Evolutionary conservation across 352 stramenopile genomes (phyloP).

Genomic region (Phytophthora brassicae): DNA sequence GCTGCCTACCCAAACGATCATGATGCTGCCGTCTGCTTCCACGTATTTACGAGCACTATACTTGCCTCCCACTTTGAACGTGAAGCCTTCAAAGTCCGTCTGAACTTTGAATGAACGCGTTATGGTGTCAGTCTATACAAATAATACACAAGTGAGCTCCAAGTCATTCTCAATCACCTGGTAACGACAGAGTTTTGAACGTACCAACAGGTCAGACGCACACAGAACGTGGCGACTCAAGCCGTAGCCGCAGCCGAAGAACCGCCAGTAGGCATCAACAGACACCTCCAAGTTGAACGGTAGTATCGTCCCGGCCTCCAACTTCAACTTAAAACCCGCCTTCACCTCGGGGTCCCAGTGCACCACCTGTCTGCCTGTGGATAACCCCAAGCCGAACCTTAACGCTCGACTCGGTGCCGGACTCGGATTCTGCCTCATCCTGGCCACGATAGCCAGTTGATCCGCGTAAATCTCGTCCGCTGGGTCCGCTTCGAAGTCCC

Average conservation of each 20-base stretch:
- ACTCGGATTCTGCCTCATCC: conserved; percentile 2
- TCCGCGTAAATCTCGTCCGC: conserved; percentile 18
- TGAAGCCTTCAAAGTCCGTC: conserved; percentile 15
- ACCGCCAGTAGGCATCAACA: conserved; percentile 21
- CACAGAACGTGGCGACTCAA: neutral
- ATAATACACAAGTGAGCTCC: neutral
- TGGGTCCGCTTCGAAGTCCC: neutral
- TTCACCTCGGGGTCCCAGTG: conserved; percentile 7
- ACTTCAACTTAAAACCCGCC: conserved; percentile 4
- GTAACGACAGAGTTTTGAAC: no score
- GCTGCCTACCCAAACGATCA: neutral
- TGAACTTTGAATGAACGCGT: conserved; percentile 11
- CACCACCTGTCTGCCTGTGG: conserved; percentile 14
- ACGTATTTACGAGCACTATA: conserved; percentile 11
- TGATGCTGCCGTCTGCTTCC: conserved; percentile 3
- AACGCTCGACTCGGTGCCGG: neutral
- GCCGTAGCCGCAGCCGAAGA: conserved; percentile 15
- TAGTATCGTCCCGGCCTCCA: conserved; percentile 4
- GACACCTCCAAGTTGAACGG: conserved; percentile 22
- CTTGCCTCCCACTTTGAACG: conserved; percentile 4
- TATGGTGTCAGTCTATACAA: conserved; percentile 7
- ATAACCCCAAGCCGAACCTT: conserved; percentile 3
- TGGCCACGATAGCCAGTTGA: conserved; percentile 14
- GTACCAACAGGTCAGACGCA: conserved; percentile 8
- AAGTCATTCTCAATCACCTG: neutral